Evolutionary conservation across 2,329 filamentous ascomycete genomes (phyloP).

Genomic region (Beauveria sp.): DNA sequence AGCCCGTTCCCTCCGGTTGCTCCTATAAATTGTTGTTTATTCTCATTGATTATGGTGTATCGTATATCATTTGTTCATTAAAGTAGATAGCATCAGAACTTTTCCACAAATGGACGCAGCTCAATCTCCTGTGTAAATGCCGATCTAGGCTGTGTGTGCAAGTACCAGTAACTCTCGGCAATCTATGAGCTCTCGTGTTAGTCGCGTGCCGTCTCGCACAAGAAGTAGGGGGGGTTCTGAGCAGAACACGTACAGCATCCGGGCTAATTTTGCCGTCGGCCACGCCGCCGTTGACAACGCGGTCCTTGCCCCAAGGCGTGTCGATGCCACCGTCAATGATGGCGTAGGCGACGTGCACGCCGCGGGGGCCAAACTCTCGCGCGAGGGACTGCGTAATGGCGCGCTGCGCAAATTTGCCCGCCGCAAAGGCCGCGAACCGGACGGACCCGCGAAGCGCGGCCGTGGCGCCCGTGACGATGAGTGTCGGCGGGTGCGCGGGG

Average conservation of each 20-base stretch:
- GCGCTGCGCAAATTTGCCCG: constrained; percentile 72
- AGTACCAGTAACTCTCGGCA: constrained; percentile 76
- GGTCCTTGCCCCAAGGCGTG: constrained; percentile 59
- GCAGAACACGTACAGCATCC: constrained; percentile 54
- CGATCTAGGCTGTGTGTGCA: constrained; percentile 73
- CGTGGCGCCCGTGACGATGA: constrained; percentile 84
- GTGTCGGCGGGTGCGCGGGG: constrained; percentile 57
- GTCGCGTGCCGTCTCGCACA: background rate
- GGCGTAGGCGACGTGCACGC: constrained; percentile 75
- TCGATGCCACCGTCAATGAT: constrained; percentile 84
- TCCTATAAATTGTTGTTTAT: constrained; percentile 2
- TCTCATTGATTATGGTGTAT: background rate
- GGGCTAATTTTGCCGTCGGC: constrained; percentile 61
- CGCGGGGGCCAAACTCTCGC: constrained; percentile 75
- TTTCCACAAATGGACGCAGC: constrained; percentile 73
- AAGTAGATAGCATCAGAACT: constrained; percentile 48
- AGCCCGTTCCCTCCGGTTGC: background rate
- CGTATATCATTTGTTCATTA: background rate
- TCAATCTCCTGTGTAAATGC: constrained; percentile 79
- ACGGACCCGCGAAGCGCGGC: constrained; percentile 69
- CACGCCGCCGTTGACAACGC: constrained; percentile 34
- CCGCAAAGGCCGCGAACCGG: constrained; percentile 62
- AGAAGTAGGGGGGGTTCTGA: background rate
- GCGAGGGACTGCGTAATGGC: constrained; percentile 69
- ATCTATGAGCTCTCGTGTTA: constrained; percentile 45